phyloP scores from a whole-genome alignment of 2,329 filamentous ascomycete genomes.

The Sclerotinia spermophila region DNA sequence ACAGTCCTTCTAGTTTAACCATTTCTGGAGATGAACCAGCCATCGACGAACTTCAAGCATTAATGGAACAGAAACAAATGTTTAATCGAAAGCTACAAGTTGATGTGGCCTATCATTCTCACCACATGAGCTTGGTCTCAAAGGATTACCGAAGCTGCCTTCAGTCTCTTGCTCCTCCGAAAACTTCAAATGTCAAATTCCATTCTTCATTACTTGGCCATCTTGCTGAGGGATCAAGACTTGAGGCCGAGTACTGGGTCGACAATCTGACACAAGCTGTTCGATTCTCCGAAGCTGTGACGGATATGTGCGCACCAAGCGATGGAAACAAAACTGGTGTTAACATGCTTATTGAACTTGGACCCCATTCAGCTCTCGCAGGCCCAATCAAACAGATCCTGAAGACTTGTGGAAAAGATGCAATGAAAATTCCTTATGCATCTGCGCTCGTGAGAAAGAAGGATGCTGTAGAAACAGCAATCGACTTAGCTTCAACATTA shows the following conservation, averaged over 20 bases:
- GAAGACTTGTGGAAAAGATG: conserved; percentile 42
- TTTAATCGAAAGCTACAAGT: conserved; percentile 27
- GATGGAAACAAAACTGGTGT: conserved; percentile 26
- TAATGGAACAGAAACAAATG: conserved; percentile 26
- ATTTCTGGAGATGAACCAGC: conserved; percentile 26
- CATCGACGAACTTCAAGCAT: conserved; percentile 23
- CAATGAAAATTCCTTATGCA: conserved; percentile 37
- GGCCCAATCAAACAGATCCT: conserved; percentile 30
- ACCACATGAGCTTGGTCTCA: conserved; percentile 17
- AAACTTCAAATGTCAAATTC: conserved; percentile 34
- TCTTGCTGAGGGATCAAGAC: conserved; percentile 21
- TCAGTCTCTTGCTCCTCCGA: conserved; percentile 9
- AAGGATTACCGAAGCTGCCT: conserved; percentile 16
- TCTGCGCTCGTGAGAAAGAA: conserved; percentile 22
- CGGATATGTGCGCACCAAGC: conserved; percentile 25
- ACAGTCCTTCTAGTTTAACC: conserved; percentile 29
- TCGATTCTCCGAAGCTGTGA: conserved; percentile 42
- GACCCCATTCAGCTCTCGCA: conserved; percentile 27
- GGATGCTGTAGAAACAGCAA: conserved; percentile 23
- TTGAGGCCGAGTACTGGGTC: conserved; percentile 44
- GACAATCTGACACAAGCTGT: conserved; percentile 45
- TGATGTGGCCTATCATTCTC: conserved; percentile 18
- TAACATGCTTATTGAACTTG: conserved; percentile 27
- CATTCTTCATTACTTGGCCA: conserved; percentile 43
- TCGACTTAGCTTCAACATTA: conserved; percentile 23